Evolutionary conservation across 768 basidiomycete species (phyloP), one percentile per base, ranked within the genome.

Genomic region (Infundibulicybe gibba): DNA sequence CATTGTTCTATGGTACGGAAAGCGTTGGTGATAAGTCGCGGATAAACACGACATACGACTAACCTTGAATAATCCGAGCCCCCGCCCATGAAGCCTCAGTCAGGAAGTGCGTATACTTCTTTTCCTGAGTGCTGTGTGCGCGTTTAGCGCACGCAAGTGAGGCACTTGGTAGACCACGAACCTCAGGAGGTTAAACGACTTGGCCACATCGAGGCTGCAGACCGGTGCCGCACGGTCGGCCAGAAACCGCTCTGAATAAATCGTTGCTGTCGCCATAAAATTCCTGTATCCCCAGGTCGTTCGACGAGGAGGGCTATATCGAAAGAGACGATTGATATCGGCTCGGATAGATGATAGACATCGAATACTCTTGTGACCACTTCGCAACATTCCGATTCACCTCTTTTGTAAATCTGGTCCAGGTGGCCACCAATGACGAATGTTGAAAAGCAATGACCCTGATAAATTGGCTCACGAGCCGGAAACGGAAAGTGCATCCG

Each of bases 81-180:
- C 91, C 91, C 0, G 87, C 87, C 91, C 91, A 94, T 1, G 83
- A 81, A 5, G 90, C 90, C 52, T 79, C 58, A 15, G 74, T 76
- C 12, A 90, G 43, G 57, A 77, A 82, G 63, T 93, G 88, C 2
- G 85, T 77, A 56, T 94, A 94, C 49, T 83, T 76, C 67, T 89
- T 86, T 59, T 93, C 90, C 54, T 75, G 76, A 5, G 78, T 69
- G 43, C 89, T 92, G 46, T 9, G 45, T 15, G 38, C 34, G 45
- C n/a, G 33, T 40, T n/a, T 21, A 15, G 43, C 49, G 50, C 40
- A 45, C 37, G 52, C 33, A 46, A 3, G 10, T 32, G 44, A 8
- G 32, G 40, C 2, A 9, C 2, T 6, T 49, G 11, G 6, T 20
- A 16, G 48, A 44, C 9, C 43, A 50, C 40, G 31, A 43, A 85